These are phyloP conservation scores for Huntiella moniliformis DNA, from an alignment of 2,329 filamentous ascomycete genomes.

Conservation along the genomic window DNA sequence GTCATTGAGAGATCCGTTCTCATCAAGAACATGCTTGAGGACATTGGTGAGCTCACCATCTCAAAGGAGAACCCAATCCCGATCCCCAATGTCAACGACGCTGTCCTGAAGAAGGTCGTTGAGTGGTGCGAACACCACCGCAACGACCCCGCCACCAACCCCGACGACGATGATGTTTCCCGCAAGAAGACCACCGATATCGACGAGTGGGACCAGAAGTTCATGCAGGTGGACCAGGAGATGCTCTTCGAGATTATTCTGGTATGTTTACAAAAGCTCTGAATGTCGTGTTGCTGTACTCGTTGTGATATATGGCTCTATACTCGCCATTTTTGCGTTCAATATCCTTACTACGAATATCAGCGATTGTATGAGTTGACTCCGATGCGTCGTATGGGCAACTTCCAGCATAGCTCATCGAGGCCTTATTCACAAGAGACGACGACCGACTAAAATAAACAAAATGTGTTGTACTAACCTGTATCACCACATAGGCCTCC, in stretches of 20 bases:
- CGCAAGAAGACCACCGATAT: slow-evolving; percentile 98
- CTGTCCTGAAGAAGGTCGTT: slow-evolving; percentile 85
- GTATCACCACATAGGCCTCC: slow-evolving; percentile 44
- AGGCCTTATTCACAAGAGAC: neutral
- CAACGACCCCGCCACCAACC: slow-evolving; percentile 61
- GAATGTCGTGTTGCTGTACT: no score
- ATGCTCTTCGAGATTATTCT: slow-evolving; percentile 99
- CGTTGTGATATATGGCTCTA: no score
- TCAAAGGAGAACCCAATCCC: slow-evolving; percentile 52
- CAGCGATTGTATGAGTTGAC: neutral
- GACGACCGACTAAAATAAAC: neutral
- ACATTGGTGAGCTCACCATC: slow-evolving; percentile 50
- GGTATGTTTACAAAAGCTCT: slow-evolving; percentile 30
- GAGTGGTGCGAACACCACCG: slow-evolving; percentile 97
- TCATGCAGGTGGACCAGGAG: slow-evolving; percentile 99
- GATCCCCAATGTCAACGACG: slow-evolving; percentile 82
- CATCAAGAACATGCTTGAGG: slow-evolving; percentile 97
- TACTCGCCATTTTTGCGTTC: no score
- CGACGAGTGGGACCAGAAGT: slow-evolving; percentile 99
- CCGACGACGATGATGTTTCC: slow-evolving; percentile 80
- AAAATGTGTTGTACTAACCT: neutral
- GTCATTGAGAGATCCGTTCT: slow-evolving; percentile 84
- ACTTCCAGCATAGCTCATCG: neutral
- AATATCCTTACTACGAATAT: no score
- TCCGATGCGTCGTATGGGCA: neutral